Evolutionary conservation across 768 basidiomycete species (phyloP), one percentile per base, ranked within the genome.

Genomic region (Hysterangium stoloniferum): DNA sequence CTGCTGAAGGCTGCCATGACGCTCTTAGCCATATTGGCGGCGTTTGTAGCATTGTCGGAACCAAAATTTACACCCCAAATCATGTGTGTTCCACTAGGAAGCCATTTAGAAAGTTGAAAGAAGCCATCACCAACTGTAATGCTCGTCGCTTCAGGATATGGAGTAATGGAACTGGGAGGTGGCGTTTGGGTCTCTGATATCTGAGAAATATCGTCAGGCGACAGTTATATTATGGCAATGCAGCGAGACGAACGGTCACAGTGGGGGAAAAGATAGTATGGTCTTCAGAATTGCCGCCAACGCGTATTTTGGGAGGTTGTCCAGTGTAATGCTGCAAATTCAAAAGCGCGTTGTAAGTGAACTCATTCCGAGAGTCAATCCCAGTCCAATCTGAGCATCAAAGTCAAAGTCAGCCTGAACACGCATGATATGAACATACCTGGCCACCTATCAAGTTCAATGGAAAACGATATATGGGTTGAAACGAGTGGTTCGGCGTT

Each of bases 51-150:
- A 55, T 78, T 79, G 38, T 47, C 65, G 13, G 56, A 60, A 6
- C 79, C 80, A n/a, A 84, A 64, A 61, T 85, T 84, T 38, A 84
- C 66, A 11, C 81, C 82, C 79, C 79, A 85, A 11, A 69, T 77
- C 54, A 84, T 77, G 44, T 71, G 74, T 9, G 80, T 81, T 20
- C 74, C 80, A 4, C 64, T 52, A n/a, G 78, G 80, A 34, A 83
- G 71, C 56, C 74, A 74, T 27, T 70, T 68, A 7, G 74, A 71
- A 22, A 75, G 66, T 42, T 66, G 57, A 56, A 82, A 85, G 57
- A 72, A 84, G 7, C 62, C 69, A 58, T 77, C 64, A 6, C 84
- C 79, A 15, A 81, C 77, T 1, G 70, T 72, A 52, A 83, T 72
- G n/a, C 70, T 72, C 1, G 67, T 73, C 4, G 83, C 82, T 59